Evolutionary conservation across 805 yeast genomes (phyloP), one percentile per base, ranked within the genome.

Genomic region (Metschnikowia kofuensis): DNA sequence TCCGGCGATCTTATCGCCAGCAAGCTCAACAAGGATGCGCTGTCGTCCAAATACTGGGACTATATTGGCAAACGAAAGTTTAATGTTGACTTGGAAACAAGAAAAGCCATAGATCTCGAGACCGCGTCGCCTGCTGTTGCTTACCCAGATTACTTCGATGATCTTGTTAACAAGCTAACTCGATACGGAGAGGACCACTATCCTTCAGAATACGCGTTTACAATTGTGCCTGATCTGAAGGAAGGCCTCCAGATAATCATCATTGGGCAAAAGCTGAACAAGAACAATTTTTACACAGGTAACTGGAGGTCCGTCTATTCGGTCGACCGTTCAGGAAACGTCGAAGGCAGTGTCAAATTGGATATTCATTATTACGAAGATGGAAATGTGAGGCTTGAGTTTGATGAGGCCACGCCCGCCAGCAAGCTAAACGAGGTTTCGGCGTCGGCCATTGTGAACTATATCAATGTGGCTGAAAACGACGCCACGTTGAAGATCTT

Each of bases 321-420:
- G 7, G 70, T 78, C 49, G 61, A 64, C 0, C 52, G 58, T 1
- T 27, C 44, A 30, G 63, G 62, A 0, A 46, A 63, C 7, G 52
- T 87, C 13, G 56, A 55, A 2, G 96, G 96, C 5, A 62, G 64
- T 7, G 76, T 89, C 34, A 66, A 65, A 16, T 77, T 90, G 31
- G 91, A 88, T 55, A 85, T 91, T 37, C 99, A 92, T 67, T 94
- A 91, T 66, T 94, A 80, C 64, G 99, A 92, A 69, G 98, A 92
- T 58, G 99, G 99, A 30, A 92, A 92, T 61, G 98, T 92, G 15
- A 78, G 92, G 45, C 78, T 94, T 60, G 82, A 79, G 52, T 70
- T 64, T 38, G 65, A 66, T 9, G 74, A 73, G 49, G 57, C 60
- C 4, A 56, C 78, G 1, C 59, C 57, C 7, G 68, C 44, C 34